Evolutionary conservation across 1,139 yeast genomes (phyloP).

Genomic region (Debaryomyces sp.): DNA sequence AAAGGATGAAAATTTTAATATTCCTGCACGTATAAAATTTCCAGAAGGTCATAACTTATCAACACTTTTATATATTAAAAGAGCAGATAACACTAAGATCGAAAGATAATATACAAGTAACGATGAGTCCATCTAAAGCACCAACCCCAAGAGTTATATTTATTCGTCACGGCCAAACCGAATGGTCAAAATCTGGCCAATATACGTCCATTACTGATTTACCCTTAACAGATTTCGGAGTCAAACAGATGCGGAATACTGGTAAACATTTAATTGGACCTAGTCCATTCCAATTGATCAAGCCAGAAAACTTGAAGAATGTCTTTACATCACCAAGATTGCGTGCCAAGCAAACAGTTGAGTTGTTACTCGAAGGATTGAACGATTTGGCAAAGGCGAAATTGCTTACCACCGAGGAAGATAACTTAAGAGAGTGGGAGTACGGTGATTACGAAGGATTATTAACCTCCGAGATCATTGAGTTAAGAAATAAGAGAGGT

Average conservation of each 20-base stretch:
- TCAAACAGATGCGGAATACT: constrained; percentile 70
- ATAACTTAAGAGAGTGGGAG: constrained; percentile 89
- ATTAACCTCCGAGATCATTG: constrained; percentile 64
- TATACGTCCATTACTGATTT: constrained; percentile 86
- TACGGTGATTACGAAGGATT: constrained; percentile 95
- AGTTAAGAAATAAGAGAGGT: constrained; percentile 62
- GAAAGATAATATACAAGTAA: neutral
- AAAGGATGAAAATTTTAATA: neutral
- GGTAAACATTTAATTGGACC: constrained; percentile 70
- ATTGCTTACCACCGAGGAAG: constrained; percentile 56
- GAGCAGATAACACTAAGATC: neutral
- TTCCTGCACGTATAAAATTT: neutral
- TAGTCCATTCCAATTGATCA: constrained; percentile 54
- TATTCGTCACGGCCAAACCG: constrained; percentile 90
- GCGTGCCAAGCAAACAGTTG: constrained; percentile 76
- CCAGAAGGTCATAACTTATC: neutral
- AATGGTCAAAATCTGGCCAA: constrained; percentile 93
- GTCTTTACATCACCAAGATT: constrained; percentile 78
- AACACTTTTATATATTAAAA: neutral
- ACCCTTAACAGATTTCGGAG: constrained; percentile 77
- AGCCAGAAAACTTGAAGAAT: constrained; percentile 62
- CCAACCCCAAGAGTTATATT: constrained; percentile 76
- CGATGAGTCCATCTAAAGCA: constrained; percentile 15
- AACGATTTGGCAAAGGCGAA: constrained; percentile 47
- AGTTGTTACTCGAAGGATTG: constrained; percentile 54